These are phyloP conservation scores for Fusarium humuli DNA, from an alignment of 2,329 filamentous ascomycete species.

Conservation along the genomic window DNA sequence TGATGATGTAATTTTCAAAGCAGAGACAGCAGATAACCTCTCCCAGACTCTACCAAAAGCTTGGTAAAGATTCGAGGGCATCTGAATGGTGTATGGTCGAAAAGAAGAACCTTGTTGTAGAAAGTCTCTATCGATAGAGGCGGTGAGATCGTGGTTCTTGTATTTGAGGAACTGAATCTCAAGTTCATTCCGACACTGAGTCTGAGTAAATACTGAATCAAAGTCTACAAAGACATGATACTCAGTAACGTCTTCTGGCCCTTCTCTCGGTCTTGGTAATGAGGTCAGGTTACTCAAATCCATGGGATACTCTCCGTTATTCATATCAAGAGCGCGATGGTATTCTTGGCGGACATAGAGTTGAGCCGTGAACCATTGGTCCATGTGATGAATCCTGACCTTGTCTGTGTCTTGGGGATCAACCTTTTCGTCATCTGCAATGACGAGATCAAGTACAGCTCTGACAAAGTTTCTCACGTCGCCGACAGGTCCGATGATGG, in stretches of 20 bases:
- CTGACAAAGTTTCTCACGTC: not conserved
- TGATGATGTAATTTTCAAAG: not conserved
- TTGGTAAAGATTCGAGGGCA: not conserved
- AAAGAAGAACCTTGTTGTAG: not conserved
- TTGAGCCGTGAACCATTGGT: slow-evolving; percentile 39
- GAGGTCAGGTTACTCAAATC: slow-evolving; percentile 45
- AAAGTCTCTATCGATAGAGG: not conserved
- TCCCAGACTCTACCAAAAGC: not conserved
- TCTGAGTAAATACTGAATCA: not conserved
- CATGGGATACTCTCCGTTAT: slow-evolving; percentile 10
- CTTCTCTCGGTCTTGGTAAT: not conserved
- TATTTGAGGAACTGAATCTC: not conserved
- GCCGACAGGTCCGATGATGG: slow-evolving; percentile 1
- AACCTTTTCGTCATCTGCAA: not conserved
- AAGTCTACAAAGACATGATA: slow-evolving; percentile 4
- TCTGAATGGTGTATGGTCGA: not conserved
- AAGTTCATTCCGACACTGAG: slow-evolving; percentile 4
- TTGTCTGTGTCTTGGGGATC: not conserved
- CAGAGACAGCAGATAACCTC: not conserved
- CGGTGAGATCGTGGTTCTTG: not conserved
- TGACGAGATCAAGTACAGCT: not conserved
- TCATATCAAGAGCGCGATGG: slow-evolving; percentile 29
- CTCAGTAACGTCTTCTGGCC: not conserved
- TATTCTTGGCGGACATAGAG: slow-evolving; percentile 40
- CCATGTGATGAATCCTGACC: slow-evolving; percentile 20